These are phyloP conservation scores for Aspergillus cejpii DNA, from an alignment of 2,329 filamentous ascomycete genomes.

Conservation along the genomic window DNA sequence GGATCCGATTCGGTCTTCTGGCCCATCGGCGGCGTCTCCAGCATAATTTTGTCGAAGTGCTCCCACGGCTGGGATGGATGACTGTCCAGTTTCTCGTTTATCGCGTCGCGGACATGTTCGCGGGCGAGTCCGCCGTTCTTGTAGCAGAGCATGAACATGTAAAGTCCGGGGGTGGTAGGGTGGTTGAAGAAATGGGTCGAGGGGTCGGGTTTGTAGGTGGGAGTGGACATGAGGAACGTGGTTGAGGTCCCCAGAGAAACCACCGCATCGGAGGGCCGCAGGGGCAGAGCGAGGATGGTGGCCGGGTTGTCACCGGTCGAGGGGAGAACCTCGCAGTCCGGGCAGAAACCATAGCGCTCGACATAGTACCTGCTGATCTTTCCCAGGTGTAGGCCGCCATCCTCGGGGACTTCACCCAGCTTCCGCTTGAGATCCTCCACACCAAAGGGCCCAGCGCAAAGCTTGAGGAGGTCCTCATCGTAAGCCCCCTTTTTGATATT, in stretches of 20 bases:
- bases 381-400: conserved; percentile 75
- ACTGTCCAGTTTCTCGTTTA: conserved; percentile 51
- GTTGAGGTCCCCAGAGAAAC: conserved; percentile 92
- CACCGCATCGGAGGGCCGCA: conserved; percentile 84
- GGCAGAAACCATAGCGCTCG: conserved; percentile 66
- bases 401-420: conserved; percentile 70
- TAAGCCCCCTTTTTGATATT: conserved; percentile 70
- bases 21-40: conserved; percentile 63
- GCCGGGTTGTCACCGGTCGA: conserved; percentile 96
- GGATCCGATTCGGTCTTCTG: conserved; percentile 49
- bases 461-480: conserved; percentile 66
- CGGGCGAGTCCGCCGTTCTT: conserved; percentile 94
- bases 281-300: conserved; percentile 83
- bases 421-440: conserved; percentile 64
- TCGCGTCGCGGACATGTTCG: conserved; percentile 76
- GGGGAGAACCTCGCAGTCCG: conserved; percentile 68
- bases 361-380: conserved; percentile 72
- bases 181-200: conserved; percentile 98
- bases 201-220: conserved; percentile 81
- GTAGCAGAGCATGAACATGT: conserved; percentile 99
- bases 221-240: conserved; percentile 95
- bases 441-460: conserved; percentile 62
- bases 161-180: conserved; percentile 78
- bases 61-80: conserved; percentile 59
- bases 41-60: conserved; percentile 67